Conservation (phyloP, 768 basidiomycete species). For the Termitomyces sp. region DNA sequence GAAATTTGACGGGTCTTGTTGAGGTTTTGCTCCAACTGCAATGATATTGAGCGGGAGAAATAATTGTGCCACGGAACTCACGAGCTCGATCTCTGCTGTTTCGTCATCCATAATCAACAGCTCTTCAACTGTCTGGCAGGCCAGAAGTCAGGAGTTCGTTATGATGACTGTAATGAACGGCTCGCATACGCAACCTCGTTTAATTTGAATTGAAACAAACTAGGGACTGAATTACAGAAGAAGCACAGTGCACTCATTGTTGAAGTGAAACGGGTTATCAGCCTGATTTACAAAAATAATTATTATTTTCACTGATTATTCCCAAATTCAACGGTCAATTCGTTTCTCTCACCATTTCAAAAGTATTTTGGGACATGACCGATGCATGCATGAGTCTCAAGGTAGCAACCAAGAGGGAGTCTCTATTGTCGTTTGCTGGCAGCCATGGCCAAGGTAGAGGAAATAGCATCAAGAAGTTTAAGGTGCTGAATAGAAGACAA, state of each 20-base stretch:
- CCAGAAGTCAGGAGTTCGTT: background rate
- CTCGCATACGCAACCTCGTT: background rate
- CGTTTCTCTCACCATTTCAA: too few relatives aligned
- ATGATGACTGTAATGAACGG: background rate
- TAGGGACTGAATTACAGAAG: background rate
- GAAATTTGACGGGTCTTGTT: slow-evolving; percentile 84
- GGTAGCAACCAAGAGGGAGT: background rate
- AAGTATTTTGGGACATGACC: too few relatives aligned
- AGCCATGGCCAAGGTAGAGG: background rate
- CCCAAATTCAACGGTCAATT: too few relatives aligned
- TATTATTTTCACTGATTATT: background rate
- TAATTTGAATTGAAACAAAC: background rate
- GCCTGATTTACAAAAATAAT: background rate
- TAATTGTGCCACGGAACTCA: slow-evolving; percentile 17
- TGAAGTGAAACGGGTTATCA: background rate
- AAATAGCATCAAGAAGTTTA: background rate
- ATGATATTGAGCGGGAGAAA: background rate
- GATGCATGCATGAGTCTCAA: too few relatives aligned
- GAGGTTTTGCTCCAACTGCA: slow-evolving; percentile 79
- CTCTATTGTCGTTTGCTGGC: background rate
- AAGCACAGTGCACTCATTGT: too few relatives aligned
- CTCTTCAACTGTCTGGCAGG: background rate
- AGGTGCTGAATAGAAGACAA: background rate
- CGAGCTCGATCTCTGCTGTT: slow-evolving; percentile 72
- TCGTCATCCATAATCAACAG: slow-evolving; percentile 49